Percentiles rank a stretch among this genome's conserved stretches.
Conservation (phyloP, 2,329 filamentous ascomycete genomes). For the Rutstroemia sydowiana region DNA sequence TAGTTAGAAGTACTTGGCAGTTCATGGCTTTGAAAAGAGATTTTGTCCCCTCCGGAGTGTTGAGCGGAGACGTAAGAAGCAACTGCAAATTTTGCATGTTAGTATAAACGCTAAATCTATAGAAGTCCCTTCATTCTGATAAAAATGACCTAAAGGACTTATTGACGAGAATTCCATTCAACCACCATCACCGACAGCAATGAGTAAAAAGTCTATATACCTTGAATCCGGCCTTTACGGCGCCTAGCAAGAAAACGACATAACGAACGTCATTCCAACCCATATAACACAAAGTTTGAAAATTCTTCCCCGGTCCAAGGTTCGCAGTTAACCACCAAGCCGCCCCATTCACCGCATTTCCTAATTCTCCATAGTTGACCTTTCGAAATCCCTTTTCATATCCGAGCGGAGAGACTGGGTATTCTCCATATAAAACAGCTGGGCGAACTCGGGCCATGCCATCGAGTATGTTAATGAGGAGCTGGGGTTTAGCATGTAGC, state of each 20-base stretch:
- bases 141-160: constrained; percentile 21
- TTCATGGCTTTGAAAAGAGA: neutral
- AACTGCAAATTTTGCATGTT: no score
- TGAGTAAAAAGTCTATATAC: neutral
- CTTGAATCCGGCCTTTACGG: neutral
- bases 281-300: constrained; percentile 35
- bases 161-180: constrained; percentile 29
- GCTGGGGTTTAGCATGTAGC: neutral
- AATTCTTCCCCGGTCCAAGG: neutral
- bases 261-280: constrained; percentile 20
- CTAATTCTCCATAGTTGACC: neutral
- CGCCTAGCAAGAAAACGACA: neutral
- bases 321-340: neutral
- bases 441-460: neutral
- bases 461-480: neutral
- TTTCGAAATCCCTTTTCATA: neutral
- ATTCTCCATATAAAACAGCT: neutral
- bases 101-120: no score
- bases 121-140: no score
- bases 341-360: neutral
- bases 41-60: neutral
- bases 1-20: neutral
- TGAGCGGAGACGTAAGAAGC: neutral
- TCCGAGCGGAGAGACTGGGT: neutral
- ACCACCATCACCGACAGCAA: neutral